Evolutionary conservation across 75 land plant genomes (phyloP).

Genomic region (Picea sitchensis): DNA sequence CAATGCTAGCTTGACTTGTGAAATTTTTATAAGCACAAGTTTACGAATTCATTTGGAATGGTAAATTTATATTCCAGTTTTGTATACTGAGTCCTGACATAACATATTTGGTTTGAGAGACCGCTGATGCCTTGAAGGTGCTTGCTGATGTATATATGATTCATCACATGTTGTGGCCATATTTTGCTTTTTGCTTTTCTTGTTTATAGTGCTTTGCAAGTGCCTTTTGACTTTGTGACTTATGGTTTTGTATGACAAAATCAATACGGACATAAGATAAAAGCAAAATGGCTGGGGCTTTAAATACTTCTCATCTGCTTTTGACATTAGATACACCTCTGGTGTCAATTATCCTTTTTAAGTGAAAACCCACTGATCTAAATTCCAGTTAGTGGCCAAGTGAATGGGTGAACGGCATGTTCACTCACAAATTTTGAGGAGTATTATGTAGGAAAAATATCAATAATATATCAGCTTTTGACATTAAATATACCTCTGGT

Average conservation of each 20-base stretch:
- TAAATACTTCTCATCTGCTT: neutral
- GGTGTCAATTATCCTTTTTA: neutral
- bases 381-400: neutral
- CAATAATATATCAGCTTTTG: neutral
- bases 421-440: neutral
- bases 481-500: neutral
- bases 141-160: slow-evolving; percentile 1
- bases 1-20: too few relatives aligned
- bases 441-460: neutral
- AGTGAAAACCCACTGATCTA: neutral
- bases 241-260: neutral
- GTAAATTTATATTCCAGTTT: too few relatives aligned
- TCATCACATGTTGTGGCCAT: neutral
- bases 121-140: neutral
- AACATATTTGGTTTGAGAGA: neutral
- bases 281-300: neutral
- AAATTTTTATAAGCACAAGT: neutral
- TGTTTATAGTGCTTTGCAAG: neutral
- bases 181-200: neutral
- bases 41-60: too few relatives aligned
- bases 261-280: neutral
- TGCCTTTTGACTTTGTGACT: neutral
- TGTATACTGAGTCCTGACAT: neutral
- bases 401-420: neutral
- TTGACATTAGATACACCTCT: neutral